Percentiles rank a stretch among this genome's conserved stretches.
Conservation (phyloP, 352 stramenopile species). For the Globisporangium orthogonon region DNA sequence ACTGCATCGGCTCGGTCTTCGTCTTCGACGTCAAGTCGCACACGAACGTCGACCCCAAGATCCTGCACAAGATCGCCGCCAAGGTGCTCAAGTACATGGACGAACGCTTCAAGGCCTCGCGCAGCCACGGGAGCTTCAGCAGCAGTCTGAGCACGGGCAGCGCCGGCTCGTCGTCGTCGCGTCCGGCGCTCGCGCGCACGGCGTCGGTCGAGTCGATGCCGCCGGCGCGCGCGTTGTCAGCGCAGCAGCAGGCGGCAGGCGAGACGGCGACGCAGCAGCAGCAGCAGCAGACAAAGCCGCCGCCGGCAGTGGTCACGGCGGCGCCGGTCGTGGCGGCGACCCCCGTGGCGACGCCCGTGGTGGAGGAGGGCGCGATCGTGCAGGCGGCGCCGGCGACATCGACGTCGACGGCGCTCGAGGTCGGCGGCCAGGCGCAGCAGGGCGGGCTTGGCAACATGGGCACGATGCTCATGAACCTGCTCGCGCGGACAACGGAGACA, state of each 20-base stretch:
- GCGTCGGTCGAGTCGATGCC: constrained; percentile 17
- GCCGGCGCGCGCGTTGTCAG: constrained; percentile 16
- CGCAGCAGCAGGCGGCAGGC: constrained; percentile 39
- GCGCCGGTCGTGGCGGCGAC: constrained; percentile 15
- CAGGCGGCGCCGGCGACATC: constrained; percentile 35
- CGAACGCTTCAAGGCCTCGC: constrained; percentile 59
- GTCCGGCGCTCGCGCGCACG: constrained; percentile 19
- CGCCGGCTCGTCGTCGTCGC: constrained; percentile 7
- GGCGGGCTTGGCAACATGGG: constrained; percentile 78
- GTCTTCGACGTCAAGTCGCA: constrained; percentile 84
- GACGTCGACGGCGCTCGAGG: constrained; percentile 60
- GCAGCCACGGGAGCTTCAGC: constrained; percentile 12
- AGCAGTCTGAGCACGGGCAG: constrained; percentile 13
- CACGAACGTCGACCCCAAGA: constrained; percentile 68
- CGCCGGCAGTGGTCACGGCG: background rate
- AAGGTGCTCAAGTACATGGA: constrained; percentile 89
- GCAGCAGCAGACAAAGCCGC: constrained; percentile 33
- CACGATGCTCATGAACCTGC: constrained; percentile 85
- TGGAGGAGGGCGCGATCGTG: constrained; percentile 34
- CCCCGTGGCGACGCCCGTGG: constrained; percentile 11
- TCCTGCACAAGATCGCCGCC: constrained; percentile 81
- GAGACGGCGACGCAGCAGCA: constrained; percentile 55
- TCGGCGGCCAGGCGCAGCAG: constrained; percentile 42
- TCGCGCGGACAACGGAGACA: constrained; percentile 77
- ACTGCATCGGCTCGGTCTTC: constrained; percentile 82